Evolutionary conservation across 23 red algal species (phyloP).

Genomic region (Agarophyton chilense): DNA sequence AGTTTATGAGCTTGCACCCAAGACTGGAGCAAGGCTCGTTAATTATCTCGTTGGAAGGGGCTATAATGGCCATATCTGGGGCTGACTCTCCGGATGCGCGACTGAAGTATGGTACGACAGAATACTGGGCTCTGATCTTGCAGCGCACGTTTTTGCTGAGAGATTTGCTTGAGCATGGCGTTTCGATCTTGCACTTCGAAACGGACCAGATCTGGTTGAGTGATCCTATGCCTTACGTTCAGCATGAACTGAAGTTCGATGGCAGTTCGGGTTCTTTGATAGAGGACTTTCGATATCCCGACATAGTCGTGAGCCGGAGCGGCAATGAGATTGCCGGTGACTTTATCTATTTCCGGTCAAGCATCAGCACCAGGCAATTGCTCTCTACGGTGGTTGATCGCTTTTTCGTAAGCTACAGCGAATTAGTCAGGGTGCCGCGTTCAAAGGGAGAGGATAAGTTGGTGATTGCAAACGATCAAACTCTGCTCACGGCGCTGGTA

Average conservation of each 20-base stretch:
- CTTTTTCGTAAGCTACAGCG: constrained; percentile 39
- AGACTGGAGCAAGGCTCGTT: constrained; percentile 25
- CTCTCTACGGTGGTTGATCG: constrained; percentile 18
- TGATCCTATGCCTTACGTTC: constrained; percentile 66
- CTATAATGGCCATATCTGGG: constrained; percentile 2
- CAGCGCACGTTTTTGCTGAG: constrained; percentile 52
- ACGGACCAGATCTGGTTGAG: constrained; percentile 73
- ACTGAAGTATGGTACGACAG: too few species aligned
- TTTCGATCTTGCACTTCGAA: constrained; percentile 61
- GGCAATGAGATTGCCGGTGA: constrained; percentile 34
- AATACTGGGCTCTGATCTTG: constrained; percentile 61
- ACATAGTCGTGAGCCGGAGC: constrained; percentile 50
- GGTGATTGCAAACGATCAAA: constrained; percentile 61
- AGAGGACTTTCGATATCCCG: constrained; percentile 28
- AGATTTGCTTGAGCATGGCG: constrained; percentile 48
- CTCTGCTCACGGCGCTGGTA: constrained; percentile 43
- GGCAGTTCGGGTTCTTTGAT: neutral
- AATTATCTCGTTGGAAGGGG: constrained; percentile 25
- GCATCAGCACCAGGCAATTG: constrained; percentile 36
- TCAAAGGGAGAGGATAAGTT: neutral
- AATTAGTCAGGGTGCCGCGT: neutral
- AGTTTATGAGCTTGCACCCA: constrained; percentile 14
- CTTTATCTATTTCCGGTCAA: constrained; percentile 60
- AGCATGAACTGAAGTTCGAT: constrained; percentile 10
- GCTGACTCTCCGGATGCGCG: constrained; percentile 26